Percentiles rank a stretch among this genome's conserved stretches.
These are phyloP conservation scores for Mucor saturninus DNA, from an alignment of 371 early-diverging fungal species.

Conservation along the genomic window DNA sequence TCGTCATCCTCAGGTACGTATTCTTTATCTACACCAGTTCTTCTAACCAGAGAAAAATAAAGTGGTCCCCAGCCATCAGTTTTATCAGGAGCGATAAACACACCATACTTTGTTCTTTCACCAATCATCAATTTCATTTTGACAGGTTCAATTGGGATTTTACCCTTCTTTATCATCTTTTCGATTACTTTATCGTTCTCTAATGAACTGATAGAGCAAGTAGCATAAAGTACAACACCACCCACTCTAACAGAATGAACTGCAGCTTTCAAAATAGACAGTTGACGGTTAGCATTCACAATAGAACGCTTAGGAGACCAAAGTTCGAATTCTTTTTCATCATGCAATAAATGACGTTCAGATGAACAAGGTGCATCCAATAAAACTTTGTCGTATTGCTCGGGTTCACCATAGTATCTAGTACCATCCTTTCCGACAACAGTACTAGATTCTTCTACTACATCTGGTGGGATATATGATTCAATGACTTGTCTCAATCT, in stretches of 20 bases:
- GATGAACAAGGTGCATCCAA: slow-evolving; percentile 86
- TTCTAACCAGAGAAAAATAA: slow-evolving; percentile 55
- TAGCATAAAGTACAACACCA: slow-evolving; percentile 74
- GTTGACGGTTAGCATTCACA: slow-evolving; percentile 59
- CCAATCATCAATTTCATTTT: slow-evolving; percentile 52
- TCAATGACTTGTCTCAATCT: slow-evolving; percentile 60
- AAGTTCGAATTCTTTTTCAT: slow-evolving; percentile 51
- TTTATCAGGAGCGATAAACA: slow-evolving; percentile 63
- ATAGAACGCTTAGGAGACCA: slow-evolving; percentile 61
- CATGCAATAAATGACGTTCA: slow-evolving; percentile 70
- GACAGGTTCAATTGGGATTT: slow-evolving; percentile 48
- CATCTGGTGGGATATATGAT: slow-evolving; percentile 58
- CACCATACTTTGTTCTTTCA: slow-evolving; percentile 62
- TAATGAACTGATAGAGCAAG: slow-evolving; percentile 69
- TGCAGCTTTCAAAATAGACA: slow-evolving; percentile 62
- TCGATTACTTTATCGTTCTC: slow-evolving; percentile 78
- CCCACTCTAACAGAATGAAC: slow-evolving; percentile 61
- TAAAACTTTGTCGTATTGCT: slow-evolving; percentile 67
- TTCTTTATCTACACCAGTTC: slow-evolving; percentile 42
- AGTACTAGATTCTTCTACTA: slow-evolving; percentile 41
- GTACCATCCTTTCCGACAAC: slow-evolving; percentile 66
- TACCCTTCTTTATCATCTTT: slow-evolving; percentile 47
- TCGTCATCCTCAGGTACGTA: slow-evolving; percentile 21
- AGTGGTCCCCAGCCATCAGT: slow-evolving; percentile 65
- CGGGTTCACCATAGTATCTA: slow-evolving; percentile 46